Evolutionary conservation across 2,329 filamentous ascomycete species (phyloP).

Genomic region (Mollisia scopiformis): DNA sequence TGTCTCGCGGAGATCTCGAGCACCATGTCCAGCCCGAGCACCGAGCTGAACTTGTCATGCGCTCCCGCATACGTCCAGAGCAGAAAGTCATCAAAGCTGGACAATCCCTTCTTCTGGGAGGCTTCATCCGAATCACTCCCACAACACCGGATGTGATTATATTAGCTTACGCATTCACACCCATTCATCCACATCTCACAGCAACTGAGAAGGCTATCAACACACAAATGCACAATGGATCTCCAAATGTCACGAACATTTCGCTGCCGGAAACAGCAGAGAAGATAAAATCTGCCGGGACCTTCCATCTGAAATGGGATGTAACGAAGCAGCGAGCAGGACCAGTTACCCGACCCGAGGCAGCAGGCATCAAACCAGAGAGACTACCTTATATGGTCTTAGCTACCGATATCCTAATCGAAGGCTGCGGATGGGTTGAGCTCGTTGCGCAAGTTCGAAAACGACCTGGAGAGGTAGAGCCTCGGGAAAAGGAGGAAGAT

Average conservation of each 20-base stretch:
- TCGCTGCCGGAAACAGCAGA: slow-evolving; percentile 58
- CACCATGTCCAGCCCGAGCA: slow-evolving; percentile 69
- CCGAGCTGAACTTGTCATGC: slow-evolving; percentile 76
- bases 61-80: slow-evolving; percentile 70
- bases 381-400: slow-evolving; percentile 79
- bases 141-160: slow-evolving; percentile 65
- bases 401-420: slow-evolving; percentile 82
- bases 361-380: slow-evolving; percentile 65
- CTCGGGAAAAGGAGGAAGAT: not conserved
- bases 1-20: slow-evolving; percentile 75
- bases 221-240: slow-evolving; percentile 67
- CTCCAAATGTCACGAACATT: slow-evolving; percentile 66
- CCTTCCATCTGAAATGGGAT: slow-evolving; percentile 76
- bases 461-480: slow-evolving; percentile 41
- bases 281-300: slow-evolving; percentile 71
- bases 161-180: slow-evolving; percentile 85
- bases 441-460: slow-evolving; percentile 79
- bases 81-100: slow-evolving; percentile 74
- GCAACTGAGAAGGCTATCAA: slow-evolving; percentile 77
- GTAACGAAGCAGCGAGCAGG: slow-evolving; percentile 81
- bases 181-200: slow-evolving; percentile 76
- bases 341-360: slow-evolving; percentile 66
- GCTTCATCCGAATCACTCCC: slow-evolving; percentile 86
- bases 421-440: slow-evolving; percentile 94
- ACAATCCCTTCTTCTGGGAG: slow-evolving; percentile 82